A percentile compares a stretch with the other conserved stretches of the same genome.
phyloP scores from a whole-genome alignment of 495 filamentous ascomycete species.

The Trichoderma orchidacearum region DNA sequence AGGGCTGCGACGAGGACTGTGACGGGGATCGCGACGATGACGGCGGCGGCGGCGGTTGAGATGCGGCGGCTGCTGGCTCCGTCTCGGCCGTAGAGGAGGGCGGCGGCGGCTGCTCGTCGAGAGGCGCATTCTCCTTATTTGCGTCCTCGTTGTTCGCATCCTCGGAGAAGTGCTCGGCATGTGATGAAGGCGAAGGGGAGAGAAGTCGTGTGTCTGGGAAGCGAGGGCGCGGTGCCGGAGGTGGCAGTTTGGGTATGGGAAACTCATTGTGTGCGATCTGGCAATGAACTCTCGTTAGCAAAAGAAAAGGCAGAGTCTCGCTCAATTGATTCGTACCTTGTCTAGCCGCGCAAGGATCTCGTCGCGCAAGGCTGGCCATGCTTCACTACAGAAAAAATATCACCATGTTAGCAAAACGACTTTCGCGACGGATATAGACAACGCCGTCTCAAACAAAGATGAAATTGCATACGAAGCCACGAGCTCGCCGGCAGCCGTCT shows the following conservation, averaged over 20 bases:
- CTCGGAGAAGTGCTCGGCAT: constrained; percentile 31
- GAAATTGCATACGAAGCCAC: constrained; percentile 50
- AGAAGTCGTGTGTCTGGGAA: constrained; percentile 13
- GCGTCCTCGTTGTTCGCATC: constrained; percentile 33
- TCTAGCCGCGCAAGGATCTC: constrained; percentile 2
- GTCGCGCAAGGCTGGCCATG: constrained; percentile 1
- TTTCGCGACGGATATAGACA: too few species aligned
- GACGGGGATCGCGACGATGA: constrained; percentile 9
- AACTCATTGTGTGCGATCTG: constrained; percentile 30
- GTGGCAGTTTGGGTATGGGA: constrained; percentile 24
- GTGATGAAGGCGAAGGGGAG: constrained; percentile 32
- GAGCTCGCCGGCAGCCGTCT: constrained; percentile 48
- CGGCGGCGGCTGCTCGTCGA: constrained; percentile 9
- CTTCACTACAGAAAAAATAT: not conserved
- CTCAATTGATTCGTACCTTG: not conserved
- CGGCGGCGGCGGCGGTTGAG: constrained; percentile 7
- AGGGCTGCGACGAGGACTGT: constrained; percentile 5
- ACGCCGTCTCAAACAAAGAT: too few species aligned
- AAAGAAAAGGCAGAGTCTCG: not conserved
- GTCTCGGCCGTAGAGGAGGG: not conserved
- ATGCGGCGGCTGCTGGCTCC: not conserved
- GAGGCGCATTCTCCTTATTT: constrained; percentile 31
- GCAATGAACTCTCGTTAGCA: not conserved
- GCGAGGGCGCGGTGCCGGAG: constrained; percentile 17
- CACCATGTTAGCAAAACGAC: constrained; percentile 2